Conservation (phyloP, 805 yeast species). For the Wickerhamiella nectarea region DNA sequence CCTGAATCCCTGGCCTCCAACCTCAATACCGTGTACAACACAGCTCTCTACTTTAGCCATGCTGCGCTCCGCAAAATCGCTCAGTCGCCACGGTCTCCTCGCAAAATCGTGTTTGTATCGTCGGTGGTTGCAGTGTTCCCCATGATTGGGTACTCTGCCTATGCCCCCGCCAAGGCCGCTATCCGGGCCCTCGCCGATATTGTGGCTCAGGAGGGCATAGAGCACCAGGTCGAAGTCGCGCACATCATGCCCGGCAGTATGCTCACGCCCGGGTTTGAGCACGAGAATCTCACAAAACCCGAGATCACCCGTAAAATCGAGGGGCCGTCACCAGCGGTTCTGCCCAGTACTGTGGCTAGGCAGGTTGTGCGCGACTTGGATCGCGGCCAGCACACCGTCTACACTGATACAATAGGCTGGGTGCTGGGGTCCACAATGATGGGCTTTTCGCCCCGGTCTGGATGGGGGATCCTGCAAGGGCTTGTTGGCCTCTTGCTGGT, state of each 20-base stretch:
- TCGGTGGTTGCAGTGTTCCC: constrained; percentile 76
- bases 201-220: constrained; percentile 66
- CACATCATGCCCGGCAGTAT: constrained; percentile 84
- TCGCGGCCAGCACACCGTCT: constrained; percentile 56
- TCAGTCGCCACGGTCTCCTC: constrained; percentile 21
- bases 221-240: constrained; percentile 54
- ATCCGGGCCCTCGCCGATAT: constrained; percentile 59
- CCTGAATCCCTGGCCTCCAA: constrained; percentile 47
- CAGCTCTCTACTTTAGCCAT: constrained; percentile 62
- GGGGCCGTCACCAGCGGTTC: constrained; percentile 64
- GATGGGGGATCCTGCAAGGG: constrained; percentile 19
- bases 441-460: constrained; percentile 20
- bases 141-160: constrained; percentile 80
- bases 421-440: constrained; percentile 41
- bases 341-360: constrained; percentile 52
- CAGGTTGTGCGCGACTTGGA: constrained; percentile 42
- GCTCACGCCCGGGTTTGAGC: constrained; percentile 69
- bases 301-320: constrained; percentile 68
- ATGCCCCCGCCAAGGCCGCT: constrained; percentile 83
- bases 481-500: constrained; percentile 17
- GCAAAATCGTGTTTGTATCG: constrained; percentile 51
- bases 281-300: constrained; percentile 79
- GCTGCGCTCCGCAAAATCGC: constrained; percentile 31
- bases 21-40: constrained; percentile 52
- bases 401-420: constrained; percentile 82